phyloP scores from a whole-genome alignment of 352 stramenopile species.

The Pythium myriotylum region DNA sequence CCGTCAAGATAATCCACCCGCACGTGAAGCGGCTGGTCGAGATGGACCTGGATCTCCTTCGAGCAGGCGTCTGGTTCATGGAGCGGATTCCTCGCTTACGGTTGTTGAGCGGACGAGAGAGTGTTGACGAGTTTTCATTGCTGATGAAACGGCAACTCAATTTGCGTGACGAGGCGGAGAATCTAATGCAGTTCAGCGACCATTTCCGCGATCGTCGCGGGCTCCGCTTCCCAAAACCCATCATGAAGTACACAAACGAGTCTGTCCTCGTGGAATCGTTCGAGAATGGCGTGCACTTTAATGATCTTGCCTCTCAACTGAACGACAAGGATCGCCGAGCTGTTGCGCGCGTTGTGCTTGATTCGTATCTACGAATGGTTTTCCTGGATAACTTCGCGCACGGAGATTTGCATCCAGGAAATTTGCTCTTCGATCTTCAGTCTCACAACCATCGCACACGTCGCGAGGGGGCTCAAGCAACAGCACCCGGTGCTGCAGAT shows the following conservation, averaged over 20 bases:
- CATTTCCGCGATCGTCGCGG: slow-evolving; percentile 71
- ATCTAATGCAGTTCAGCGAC: slow-evolving; percentile 78
- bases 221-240: slow-evolving; percentile 74
- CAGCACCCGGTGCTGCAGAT: slow-evolving; percentile 5
- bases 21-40: slow-evolving; percentile 86
- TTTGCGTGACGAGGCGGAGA: slow-evolving; percentile 88
- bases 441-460: slow-evolving; percentile 7
- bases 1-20: slow-evolving; percentile 94
- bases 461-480: slow-evolving; percentile 5
- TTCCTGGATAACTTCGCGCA: slow-evolving; percentile 96
- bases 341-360: slow-evolving; percentile 78
- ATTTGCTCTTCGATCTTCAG: slow-evolving; percentile 78
- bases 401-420: slow-evolving; percentile 92
- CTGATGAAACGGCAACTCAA: slow-evolving; percentile 93
- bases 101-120: slow-evolving; percentile 77
- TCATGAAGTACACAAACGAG: slow-evolving; percentile 74
- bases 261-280: slow-evolving; percentile 93
- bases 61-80: slow-evolving; percentile 59
- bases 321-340: slow-evolving; percentile 55
- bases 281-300: slow-evolving; percentile 79
- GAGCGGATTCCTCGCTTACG: slow-evolving; percentile 64
- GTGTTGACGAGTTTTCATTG: slow-evolving; percentile 81
- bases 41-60: slow-evolving; percentile 87
- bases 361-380: slow-evolving; percentile 93
- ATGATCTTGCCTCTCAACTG: slow-evolving; percentile 54